phyloP scores from a whole-genome alignment of 768 basidiomycete genomes.

The Phlebiopsis gigantea region DNA sequence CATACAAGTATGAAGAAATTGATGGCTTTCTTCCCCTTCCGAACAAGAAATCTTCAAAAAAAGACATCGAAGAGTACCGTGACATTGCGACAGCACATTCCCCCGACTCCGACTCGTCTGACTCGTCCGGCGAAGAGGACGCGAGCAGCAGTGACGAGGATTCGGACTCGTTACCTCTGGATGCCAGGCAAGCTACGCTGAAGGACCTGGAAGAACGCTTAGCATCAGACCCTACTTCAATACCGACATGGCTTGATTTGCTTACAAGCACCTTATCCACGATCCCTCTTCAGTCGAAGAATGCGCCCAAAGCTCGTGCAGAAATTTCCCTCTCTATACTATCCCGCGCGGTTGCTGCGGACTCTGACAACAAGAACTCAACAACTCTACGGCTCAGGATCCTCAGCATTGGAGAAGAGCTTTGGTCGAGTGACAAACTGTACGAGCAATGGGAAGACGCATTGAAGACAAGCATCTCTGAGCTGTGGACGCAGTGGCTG shows the following conservation, averaged over 20 bases:
- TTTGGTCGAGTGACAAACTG: conserved; percentile 57
- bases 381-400: conserved; percentile 53
- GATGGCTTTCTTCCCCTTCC: conserved; percentile 63
- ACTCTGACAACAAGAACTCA: conserved; percentile 47
- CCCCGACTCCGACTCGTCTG: conserved; percentile 31
- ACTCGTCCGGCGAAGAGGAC: conserved; percentile 20
- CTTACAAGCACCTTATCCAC: conserved; percentile 58
- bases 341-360: conserved; percentile 53
- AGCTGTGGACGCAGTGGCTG: conserved; percentile 76
- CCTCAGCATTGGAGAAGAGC: conserved; percentile 66
- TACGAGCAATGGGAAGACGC: conserved; percentile 67
- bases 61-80: conserved; percentile 41
- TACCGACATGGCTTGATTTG: conserved; percentile 57
- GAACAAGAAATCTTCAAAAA: conserved; percentile 29
- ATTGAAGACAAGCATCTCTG: conserved; percentile 42
- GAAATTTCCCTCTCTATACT: conserved; percentile 70
- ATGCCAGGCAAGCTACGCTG: conserved; percentile 52
- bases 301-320: conserved; percentile 59
- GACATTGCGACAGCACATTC: conserved; percentile 35
- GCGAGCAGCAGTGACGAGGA: conserved; percentile 21
- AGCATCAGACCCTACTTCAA: conserved; percentile 42
- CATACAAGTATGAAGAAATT: conserved; percentile 52
- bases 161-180: conserved; percentile 19
- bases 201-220: conserved; percentile 55
- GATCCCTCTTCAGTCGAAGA: conserved; percentile 60